These are phyloP conservation scores for Yamadazyma kitorensis DNA, from an alignment of 805 yeast species.

Conservation along the genomic window DNA sequence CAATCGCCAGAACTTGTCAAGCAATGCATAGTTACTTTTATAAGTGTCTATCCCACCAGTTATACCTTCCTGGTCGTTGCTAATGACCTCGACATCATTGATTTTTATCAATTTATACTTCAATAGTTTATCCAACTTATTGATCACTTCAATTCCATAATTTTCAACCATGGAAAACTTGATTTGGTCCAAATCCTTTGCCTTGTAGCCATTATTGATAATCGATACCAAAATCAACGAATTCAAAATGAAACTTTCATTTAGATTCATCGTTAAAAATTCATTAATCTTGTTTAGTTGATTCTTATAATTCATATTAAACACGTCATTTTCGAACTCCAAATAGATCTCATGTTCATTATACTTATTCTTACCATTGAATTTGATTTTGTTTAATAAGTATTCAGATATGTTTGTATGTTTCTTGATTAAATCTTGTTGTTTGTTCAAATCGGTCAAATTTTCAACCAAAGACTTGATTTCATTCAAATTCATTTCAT, in stretches of 20 bases:
- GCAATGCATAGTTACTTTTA: slow-evolving; percentile 34
- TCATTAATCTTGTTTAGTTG: slow-evolving; percentile 30
- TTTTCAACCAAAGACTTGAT: slow-evolving; percentile 71
- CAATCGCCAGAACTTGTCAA: slow-evolving; percentile 45
- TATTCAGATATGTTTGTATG: slow-evolving; percentile 76
- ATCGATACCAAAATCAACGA: slow-evolving; percentile 57
- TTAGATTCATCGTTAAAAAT: slow-evolving; percentile 37
- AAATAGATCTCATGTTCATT: slow-evolving; percentile 44
- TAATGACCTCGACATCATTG: slow-evolving; percentile 16
- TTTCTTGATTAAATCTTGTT: slow-evolving; percentile 64
- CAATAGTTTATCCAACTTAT: slow-evolving; percentile 47
- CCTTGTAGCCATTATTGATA: slow-evolving; percentile 65
- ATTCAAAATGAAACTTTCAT: slow-evolving; percentile 45
- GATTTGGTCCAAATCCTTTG: slow-evolving; percentile 56
- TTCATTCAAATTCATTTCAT: slow-evolving; percentile 30
- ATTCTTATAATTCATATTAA: slow-evolving; percentile 40
- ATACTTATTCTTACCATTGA: slow-evolving; percentile 17
- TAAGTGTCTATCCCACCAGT: slow-evolving; percentile 29
- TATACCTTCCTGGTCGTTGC: slow-evolving; percentile 26
- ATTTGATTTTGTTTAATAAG: slow-evolving; percentile 47
- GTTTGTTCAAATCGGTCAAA: slow-evolving; percentile 60
- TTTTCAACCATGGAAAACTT: slow-evolving; percentile 55
- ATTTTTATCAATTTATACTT: slow-evolving; percentile 47
- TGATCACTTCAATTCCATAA: slow-evolving; percentile 58
- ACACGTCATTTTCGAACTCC: slow-evolving; percentile 67